These are phyloP conservation scores for Austroboletus eburneus DNA, from an alignment of 768 basidiomycete genomes.

Conservation along the genomic window DNA sequence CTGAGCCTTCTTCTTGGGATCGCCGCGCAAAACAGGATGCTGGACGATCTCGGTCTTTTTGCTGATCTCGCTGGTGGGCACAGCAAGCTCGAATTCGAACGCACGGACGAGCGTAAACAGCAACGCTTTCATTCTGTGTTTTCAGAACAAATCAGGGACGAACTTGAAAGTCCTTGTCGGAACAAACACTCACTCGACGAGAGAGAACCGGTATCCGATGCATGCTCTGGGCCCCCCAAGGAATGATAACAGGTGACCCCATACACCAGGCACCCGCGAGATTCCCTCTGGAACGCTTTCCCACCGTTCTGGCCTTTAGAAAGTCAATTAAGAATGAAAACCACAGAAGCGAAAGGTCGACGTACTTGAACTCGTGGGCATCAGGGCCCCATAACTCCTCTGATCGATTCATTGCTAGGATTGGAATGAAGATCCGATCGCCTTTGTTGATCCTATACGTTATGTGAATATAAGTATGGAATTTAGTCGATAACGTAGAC, in stretches of 20 bases:
- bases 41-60: background rate
- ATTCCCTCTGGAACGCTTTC: conserved; percentile 40
- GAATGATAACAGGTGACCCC: conserved; percentile 58
- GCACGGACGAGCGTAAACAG: conserved; percentile 48
- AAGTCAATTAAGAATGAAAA: background rate
- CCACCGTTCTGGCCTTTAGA: conserved; percentile 62
- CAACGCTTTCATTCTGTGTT: conserved; percentile 36
- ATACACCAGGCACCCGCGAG: conserved; percentile 51
- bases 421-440: conserved; percentile 46
- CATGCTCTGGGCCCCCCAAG: conserved; percentile 61
- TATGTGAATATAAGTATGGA: too few relatives aligned
- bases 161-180: too few relatives aligned
- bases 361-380: conserved; percentile 55
- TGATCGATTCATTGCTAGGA: conserved; percentile 48
- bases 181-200: conserved; percentile 45
- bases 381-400: conserved; percentile 61
- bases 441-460: conserved; percentile 38
- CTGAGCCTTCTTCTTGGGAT: too few relatives aligned
- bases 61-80: conserved; percentile 40
- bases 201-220: conserved; percentile 63
- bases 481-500: background rate
- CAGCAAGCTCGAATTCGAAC: conserved; percentile 51
- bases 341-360: background rate
- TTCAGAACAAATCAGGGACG: background rate
- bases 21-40: background rate